These are phyloP conservation scores for Henningerozyma blattae DNA, from an alignment of 805 yeast genomes.

Conservation along the genomic window DNA sequence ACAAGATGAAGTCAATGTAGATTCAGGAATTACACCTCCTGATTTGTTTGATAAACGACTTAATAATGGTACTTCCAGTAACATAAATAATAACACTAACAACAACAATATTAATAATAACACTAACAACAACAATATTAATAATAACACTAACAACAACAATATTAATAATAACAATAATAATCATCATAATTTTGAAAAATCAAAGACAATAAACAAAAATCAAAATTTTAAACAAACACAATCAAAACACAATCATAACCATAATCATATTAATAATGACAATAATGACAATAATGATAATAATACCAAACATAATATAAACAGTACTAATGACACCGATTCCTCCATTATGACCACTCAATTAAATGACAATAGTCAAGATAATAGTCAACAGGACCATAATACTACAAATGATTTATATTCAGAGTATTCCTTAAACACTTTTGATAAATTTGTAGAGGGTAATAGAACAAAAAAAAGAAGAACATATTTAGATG, in stretches of 20 bases:
- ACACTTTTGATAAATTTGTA: slow-evolving; percentile 17
- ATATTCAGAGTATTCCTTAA: slow-evolving; percentile 11
- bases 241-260: too few species aligned
- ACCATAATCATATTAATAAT: too few species aligned
- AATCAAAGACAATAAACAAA: too few species aligned
- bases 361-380: neutral
- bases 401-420: neutral
- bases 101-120: too few species aligned
- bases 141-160: too few species aligned
- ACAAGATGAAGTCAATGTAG: slow-evolving; percentile 7
- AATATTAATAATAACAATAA: too few species aligned
- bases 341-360: neutral
- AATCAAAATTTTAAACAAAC: too few species aligned
- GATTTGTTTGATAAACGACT: slow-evolving; percentile 2
- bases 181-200: too few species aligned
- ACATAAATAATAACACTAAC: too few species aligned
- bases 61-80: neutral
- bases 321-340: neutral
- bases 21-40: slow-evolving; percentile 6
- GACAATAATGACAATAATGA: neutral
- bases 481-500: slow-evolving; percentile 12
- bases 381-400: neutral
- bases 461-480: slow-evolving; percentile 11
- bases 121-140: too few species aligned
- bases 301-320: neutral